These are phyloP conservation scores for Cronartium ribicola DNA, from an alignment of 1,284 basidiomycete species.

Conservation along the genomic window DNA sequence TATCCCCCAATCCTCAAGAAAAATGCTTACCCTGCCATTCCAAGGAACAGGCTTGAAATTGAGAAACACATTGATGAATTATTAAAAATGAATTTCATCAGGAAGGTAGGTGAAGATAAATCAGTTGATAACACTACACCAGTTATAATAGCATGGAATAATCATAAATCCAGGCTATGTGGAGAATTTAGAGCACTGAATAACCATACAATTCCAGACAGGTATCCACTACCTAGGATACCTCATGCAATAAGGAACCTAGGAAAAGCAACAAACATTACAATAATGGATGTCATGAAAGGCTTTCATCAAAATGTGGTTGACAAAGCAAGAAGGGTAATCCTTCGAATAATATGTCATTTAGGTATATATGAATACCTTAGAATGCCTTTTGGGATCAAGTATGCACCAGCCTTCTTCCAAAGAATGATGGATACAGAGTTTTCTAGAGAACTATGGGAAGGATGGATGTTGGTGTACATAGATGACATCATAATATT, in stretches of 20 bases:
- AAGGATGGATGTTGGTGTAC: conserved; percentile 22
- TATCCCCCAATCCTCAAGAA: conserved; percentile 8
- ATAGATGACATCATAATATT: too few species aligned
- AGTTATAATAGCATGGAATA: background rate
- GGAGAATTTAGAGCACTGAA: background rate
- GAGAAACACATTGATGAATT: conserved; percentile 5
- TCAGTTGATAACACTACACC: background rate
- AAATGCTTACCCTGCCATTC: conserved; percentile 6
- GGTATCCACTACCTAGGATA: conserved; percentile 2
- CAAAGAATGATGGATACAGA: too few species aligned
- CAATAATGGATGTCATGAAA: conserved; percentile 1
- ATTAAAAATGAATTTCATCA: background rate
- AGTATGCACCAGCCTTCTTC: background rate
- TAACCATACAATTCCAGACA: background rate
- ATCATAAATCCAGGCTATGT: background rate
- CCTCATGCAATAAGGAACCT: background rate
- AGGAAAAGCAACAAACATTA: background rate
- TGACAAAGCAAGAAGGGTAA: background rate
- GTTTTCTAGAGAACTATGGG: background rate
- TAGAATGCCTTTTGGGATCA: background rate
- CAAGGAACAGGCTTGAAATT: conserved; percentile 5
- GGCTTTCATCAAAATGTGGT: conserved; percentile 6
- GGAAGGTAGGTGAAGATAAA: background rate
- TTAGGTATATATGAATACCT: background rate
- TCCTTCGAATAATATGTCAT: background rate